phyloP scores from a whole-genome alignment of 2,329 filamentous ascomycete genomes.

The Dactylellina leptospora region DNA sequence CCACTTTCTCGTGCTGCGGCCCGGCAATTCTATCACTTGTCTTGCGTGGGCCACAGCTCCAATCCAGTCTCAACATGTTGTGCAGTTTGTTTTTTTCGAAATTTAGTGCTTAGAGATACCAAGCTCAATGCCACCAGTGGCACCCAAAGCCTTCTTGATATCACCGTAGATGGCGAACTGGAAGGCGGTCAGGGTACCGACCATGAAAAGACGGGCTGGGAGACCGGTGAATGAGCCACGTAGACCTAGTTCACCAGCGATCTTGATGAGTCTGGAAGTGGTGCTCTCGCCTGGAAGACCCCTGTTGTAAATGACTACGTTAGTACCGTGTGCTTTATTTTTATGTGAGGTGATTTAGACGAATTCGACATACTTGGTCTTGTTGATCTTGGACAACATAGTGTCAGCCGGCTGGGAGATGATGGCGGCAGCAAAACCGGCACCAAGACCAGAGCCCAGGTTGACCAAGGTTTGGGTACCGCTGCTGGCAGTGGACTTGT shows the following conservation, averaged over 20 bases:
- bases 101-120: slow-evolving; percentile 54
- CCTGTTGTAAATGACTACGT: slow-evolving; percentile 51
- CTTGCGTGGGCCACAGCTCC: neutral
- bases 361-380: slow-evolving; percentile 70
- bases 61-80: no score
- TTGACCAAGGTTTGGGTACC: slow-evolving; percentile 80
- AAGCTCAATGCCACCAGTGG: slow-evolving; percentile 79
- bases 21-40: neutral
- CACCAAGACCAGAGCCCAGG: slow-evolving; percentile 83
- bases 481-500: slow-evolving; percentile 75
- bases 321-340: slow-evolving; percentile 1
- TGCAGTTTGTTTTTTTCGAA: neutral
- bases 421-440: slow-evolving; percentile 84
- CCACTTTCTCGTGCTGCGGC: neutral
- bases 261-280: slow-evolving; percentile 82
- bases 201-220: slow-evolving; percentile 79
- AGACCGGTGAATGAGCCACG: slow-evolving; percentile 81
- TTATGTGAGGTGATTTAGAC: neutral
- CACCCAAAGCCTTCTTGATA: slow-evolving; percentile 75
- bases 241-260: slow-evolving; percentile 83
- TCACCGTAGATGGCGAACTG: slow-evolving; percentile 91
- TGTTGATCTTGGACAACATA: slow-evolving; percentile 96
- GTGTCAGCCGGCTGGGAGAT: slow-evolving; percentile 91
- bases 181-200: slow-evolving; percentile 77
- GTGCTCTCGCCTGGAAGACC: slow-evolving; percentile 86